Conservation (phyloP, 495 filamentous ascomycete genomes). For the Endocarpon pusillum region DNA sequence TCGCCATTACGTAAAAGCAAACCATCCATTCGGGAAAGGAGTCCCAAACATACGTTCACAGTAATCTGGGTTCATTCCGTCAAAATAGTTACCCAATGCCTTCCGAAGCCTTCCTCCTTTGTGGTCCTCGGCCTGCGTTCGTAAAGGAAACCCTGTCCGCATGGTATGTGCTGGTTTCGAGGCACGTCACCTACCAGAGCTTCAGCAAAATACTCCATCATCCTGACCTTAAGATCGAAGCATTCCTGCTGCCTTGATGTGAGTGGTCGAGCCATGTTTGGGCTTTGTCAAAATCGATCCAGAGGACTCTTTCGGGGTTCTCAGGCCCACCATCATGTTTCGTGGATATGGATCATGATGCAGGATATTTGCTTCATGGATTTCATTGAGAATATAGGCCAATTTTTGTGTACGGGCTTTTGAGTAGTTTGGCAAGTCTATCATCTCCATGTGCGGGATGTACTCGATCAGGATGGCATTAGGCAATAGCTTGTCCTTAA, state of each 20-base stretch:
- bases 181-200: constrained; percentile 11
- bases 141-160: too few species aligned
- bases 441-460: constrained; percentile 9
- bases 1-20: too few species aligned
- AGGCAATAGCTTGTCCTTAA: constrained; percentile 10
- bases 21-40: too few species aligned
- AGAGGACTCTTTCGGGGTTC: constrained; percentile 8
- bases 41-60: too few species aligned
- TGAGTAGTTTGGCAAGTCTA: constrained; percentile 10
- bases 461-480: constrained; percentile 16
- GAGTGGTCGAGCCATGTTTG: constrained; percentile 9
- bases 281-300: constrained; percentile 16
- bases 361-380: constrained; percentile 9
- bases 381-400: constrained; percentile 10
- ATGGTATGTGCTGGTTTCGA: too few species aligned
- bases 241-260: constrained; percentile 6
- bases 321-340: constrained; percentile 12
- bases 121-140: too few species aligned
- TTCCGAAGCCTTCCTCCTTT: too few species aligned
- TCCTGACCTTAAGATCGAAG: constrained; percentile 8
- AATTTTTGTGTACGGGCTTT: constrained; percentile 4
- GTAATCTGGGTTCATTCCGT: too few species aligned
- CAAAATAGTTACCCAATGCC: too few species aligned
- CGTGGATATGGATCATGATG: constrained; percentile 12
- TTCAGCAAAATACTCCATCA: constrained; percentile 12